Evolutionary conservation across 169 alveolate species (phyloP), one percentile per base, ranked within the genome.

Genomic region (Cryptosporidium andersoni): DNA sequence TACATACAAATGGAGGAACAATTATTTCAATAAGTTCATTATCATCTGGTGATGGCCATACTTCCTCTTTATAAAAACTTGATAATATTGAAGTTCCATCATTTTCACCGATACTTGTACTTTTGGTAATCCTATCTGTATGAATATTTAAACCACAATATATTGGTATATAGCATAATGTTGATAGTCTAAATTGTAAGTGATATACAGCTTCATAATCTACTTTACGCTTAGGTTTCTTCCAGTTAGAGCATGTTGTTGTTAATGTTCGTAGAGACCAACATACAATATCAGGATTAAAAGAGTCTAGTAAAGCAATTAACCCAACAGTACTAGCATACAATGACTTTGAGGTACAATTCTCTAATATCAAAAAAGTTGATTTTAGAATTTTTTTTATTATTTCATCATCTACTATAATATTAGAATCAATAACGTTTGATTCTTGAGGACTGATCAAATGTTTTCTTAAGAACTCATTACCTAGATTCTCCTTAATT

Each of bases 241-340:
- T 74, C 85, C 85, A 74, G 55, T 74, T 74, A 5, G 85, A 74
- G n/a, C 85, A 74, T 2, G 85, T 74, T 37, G 85, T 74, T 0
- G 85, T 53, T 52, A 74, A 60, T 3, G 85, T 74, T 42, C 85
- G 55, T 43, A 74, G 37, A 25, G 85, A 74, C 85, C 85, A 74
- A 49, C 85, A 74, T 5, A 74, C 85, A 47, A 74, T 74, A 74
- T 74, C 85, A 6, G 85, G 85, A 49, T 58, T 74, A 14, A 63
- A 74, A 9, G 85, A 74, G 58, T 74, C 85, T 34, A 74, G 48
- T 36, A 74, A 63, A 25, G 85, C 85, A 34, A 74, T 74, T 40
- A 74, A 64, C 6, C 85, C 85, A 34, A 45, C 60, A 11, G 85
- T 74, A 16, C 74, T 58, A 11, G 85, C 85, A 45, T 74, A 74